Evolutionary conservation across 192 early-diverging fungal species (phyloP), one percentile per base, ranked within the genome.

Genomic region (Mortierella antarctica): DNA sequence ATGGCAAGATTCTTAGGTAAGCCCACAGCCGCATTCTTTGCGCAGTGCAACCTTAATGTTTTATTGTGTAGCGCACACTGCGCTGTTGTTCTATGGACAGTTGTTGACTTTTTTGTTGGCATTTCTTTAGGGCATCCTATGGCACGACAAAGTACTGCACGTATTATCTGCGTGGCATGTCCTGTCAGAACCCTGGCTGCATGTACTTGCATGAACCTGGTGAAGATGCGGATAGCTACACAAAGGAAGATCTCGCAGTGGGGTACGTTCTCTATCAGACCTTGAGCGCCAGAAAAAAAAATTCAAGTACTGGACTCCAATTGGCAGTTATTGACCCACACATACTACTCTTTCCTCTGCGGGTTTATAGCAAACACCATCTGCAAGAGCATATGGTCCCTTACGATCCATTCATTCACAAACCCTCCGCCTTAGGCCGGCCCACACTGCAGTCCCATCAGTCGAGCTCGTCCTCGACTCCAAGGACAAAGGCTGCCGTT

Each of bases 71-170:
- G 17, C 6, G 2, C 4, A 12, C 13, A 9, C 40, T 7, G 15
- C 41, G 7, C 13, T 40, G 14, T 12, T 51, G 50, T 51, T 51
- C 13, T 17, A 41, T 13, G 57, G 39, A 23, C 4, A n/a, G 0
- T 48, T 70, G 39, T 54, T 50, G 54, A 56, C 42, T 62, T 1
- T 39, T 18, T 65, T 58, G 62, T 13, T 11, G 44, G 63, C 48
- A 31, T 31, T 31, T 44, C 55, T 47, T 44, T 65, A 94, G 95
- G 53, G 98, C 96, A 12, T 96, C 96, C 0, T 96, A 94, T 85
- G 98, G 98, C 20, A 96, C 97, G 9, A 99, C 98, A 47, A 98
- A 98, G 78, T 99, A 99, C 85, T 99, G 98, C 74, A 93, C 96
- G 6, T 96, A 95, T 81, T 99, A 95, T 78, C 83, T 99, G 64